Evolutionary conservation across 2,329 filamentous ascomycete genomes (phyloP), one percentile per base, ranked within the genome.

Genomic region (Phaeosphaeria sp.): DNA sequence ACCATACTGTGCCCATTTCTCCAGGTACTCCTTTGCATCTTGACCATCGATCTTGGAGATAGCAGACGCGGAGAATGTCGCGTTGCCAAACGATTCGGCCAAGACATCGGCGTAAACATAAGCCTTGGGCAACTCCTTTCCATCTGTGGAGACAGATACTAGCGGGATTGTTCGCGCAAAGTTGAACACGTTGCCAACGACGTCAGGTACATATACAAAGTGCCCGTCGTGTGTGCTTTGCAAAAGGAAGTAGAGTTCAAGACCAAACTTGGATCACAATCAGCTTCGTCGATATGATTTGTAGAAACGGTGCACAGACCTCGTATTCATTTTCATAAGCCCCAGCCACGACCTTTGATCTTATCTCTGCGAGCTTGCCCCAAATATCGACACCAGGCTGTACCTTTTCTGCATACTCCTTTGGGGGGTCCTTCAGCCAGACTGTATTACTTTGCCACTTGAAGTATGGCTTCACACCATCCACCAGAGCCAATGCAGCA

Each of bases 151-250:
- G 7, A 89, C 80, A 0, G 87, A 89, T 0, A 89, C 85, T 0
- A 90, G 66, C 50, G 80, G 77, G 65, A 83, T 70, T 23, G 77
- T 75, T 9, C 83, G 78, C 6, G 78, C 80, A 41, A 68, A 89
- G 59, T 70, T 80, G 74, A 88, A 86, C 0, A 84, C 69, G 0
- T 68, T 79, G 43, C 80, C 81, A 15, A 87, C 79, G 4, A 82
- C 77, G 61, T 87, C 84, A 2, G 85, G 84, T 15, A 81, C 75
- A 66, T 83, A 87, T 1, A 79, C 76, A 50, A 89, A 87, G 67
- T 91, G 89, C 1, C 87, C 87, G 68, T 91, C 89, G 63, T 90
- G 87, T 3, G 85, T 84, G 1, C 78, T 79, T 22, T 80, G 79
- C 36, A 87, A 78, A 7, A 85, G 73, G 2, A 52, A 48, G 54